phyloP scores from a whole-genome alignment of 1,284 basidiomycete species.

The Papiliotrema nemorosa region DNA sequence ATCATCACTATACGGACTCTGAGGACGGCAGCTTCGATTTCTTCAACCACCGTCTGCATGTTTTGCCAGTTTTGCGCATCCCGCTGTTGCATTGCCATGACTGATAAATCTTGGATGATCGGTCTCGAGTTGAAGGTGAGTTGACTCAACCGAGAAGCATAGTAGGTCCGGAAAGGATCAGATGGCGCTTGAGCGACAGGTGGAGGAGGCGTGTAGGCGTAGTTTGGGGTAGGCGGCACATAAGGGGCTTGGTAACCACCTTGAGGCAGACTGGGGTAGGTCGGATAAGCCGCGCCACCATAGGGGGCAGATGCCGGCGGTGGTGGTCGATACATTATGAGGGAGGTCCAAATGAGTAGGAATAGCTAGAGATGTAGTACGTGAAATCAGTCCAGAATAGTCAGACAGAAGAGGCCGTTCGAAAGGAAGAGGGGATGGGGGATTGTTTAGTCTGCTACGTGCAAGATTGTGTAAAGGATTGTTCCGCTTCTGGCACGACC shows the following conservation, averaged over 20 bases:
- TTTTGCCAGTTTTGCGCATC: constrained; percentile 61
- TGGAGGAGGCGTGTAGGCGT: neutral
- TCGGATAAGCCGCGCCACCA: neutral
- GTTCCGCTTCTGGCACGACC: too few relatives aligned
- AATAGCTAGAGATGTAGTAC: too few relatives aligned
- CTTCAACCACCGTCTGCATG: constrained; percentile 78
- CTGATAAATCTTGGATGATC: constrained; percentile 90
- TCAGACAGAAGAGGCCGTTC: too few relatives aligned
- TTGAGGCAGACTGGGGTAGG: neutral
- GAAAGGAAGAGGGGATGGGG: too few relatives aligned
- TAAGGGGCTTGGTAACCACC: neutral
- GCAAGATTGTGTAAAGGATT: too few relatives aligned
- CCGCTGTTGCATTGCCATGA: constrained; percentile 75
- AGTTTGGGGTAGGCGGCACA: neutral
- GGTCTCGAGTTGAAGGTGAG: constrained; percentile 95
- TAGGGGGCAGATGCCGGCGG: too few relatives aligned
- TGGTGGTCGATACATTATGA: too few relatives aligned
- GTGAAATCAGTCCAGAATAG: too few relatives aligned
- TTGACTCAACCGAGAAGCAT: constrained; percentile 68
- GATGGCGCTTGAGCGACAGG: neutral
- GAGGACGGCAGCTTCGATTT: constrained; percentile 81
- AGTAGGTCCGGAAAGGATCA: constrained; percentile 54
- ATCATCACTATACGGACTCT: constrained; percentile 45
- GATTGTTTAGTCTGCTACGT: too few relatives aligned
- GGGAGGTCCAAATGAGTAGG: too few relatives aligned